Percentiles rank a stretch among this genome's conserved stretches.
phyloP scores from a whole-genome alignment of 2,329 filamentous ascomycete genomes.

The Apiospora sp. region DNA sequence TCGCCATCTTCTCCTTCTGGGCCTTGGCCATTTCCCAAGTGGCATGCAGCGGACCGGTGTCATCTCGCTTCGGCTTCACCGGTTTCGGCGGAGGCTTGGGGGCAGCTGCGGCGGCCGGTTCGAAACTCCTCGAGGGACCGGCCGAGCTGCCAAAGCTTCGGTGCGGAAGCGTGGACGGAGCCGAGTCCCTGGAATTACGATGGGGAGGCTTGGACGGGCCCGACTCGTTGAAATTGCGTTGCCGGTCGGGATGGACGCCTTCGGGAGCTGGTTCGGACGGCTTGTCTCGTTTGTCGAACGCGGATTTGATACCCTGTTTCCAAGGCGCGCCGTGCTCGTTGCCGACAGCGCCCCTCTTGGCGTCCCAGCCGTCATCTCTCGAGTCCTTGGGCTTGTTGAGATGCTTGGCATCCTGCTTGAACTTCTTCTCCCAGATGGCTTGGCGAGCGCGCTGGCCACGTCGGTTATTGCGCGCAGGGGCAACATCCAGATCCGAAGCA shows the following conservation, averaged over 20 bases:
- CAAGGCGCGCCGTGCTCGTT: slow-evolving; percentile 47
- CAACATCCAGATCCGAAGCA: slow-evolving; percentile 72
- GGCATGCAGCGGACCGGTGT: slow-evolving; percentile 64
- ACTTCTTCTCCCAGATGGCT: slow-evolving; percentile 83
- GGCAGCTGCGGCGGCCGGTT: slow-evolving; percentile 31
- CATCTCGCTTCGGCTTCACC: slow-evolving; percentile 53
- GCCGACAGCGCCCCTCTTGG: slow-evolving; percentile 61
- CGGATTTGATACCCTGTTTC: slow-evolving; percentile 56
- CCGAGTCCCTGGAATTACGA: slow-evolving; percentile 5
- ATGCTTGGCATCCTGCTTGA: slow-evolving; percentile 74
- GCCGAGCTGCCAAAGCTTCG: background rate
- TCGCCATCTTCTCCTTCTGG: slow-evolving; percentile 64
- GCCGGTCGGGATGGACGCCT: slow-evolving; percentile 41
- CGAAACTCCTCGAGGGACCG: slow-evolving; percentile 17
- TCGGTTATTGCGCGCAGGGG: slow-evolving; percentile 72
- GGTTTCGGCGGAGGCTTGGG: slow-evolving; percentile 39
- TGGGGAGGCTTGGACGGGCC: background rate
- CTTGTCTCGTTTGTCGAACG: slow-evolving; percentile 36
- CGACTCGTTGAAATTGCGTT: slow-evolving; percentile 44
- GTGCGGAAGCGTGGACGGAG: background rate
- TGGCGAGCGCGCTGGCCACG: slow-evolving; percentile 80
- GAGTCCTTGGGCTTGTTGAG: slow-evolving; percentile 52
- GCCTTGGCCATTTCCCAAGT: slow-evolving; percentile 72
- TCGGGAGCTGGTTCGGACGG: slow-evolving; percentile 29
- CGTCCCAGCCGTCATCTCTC: slow-evolving; percentile 65